Evolutionary conservation across 306 rosid genomes (phyloP).

Genomic region (Corylus heterophylla): DNA sequence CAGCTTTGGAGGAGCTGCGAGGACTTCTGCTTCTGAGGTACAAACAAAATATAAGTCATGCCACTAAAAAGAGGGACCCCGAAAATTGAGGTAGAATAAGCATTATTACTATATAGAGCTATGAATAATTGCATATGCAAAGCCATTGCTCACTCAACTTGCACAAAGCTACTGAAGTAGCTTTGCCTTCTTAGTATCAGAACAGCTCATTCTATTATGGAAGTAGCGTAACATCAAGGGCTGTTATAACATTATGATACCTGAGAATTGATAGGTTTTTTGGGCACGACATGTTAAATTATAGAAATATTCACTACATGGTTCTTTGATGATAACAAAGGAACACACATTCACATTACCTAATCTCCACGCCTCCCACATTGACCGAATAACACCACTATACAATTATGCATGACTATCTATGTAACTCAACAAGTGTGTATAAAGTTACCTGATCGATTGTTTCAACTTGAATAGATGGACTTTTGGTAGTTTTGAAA

Average conservation of each 20-base stretch:
- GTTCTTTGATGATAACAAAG: background rate
- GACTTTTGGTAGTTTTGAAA: background rate
- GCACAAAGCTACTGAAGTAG: background rate
- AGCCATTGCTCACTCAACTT: background rate
- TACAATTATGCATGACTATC: background rate
- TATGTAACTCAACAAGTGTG: background rate
- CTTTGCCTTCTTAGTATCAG: background rate
- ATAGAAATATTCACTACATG: background rate
- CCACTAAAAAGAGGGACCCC: constrained; percentile 18
- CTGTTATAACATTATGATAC: background rate
- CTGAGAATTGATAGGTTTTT: background rate
- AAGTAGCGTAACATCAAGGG: background rate
- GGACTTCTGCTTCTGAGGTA: constrained; percentile 80
- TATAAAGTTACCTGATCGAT: background rate
- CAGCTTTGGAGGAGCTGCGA: constrained; percentile 90
- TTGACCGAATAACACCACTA: background rate
- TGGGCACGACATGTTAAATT: background rate
- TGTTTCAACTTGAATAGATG: background rate
- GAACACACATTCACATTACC: background rate
- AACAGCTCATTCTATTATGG: background rate
- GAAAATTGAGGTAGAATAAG: constrained; percentile 23
- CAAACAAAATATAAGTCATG: constrained; percentile 35
- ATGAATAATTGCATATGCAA: background rate
- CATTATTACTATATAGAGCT: background rate
- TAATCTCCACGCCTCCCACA: background rate